Evolutionary conservation across 225 moss, liverwort and hornwort genomes (phyloP), one percentile per base, ranked within the genome.

Genomic region (Marchantia paleacea): DNA sequence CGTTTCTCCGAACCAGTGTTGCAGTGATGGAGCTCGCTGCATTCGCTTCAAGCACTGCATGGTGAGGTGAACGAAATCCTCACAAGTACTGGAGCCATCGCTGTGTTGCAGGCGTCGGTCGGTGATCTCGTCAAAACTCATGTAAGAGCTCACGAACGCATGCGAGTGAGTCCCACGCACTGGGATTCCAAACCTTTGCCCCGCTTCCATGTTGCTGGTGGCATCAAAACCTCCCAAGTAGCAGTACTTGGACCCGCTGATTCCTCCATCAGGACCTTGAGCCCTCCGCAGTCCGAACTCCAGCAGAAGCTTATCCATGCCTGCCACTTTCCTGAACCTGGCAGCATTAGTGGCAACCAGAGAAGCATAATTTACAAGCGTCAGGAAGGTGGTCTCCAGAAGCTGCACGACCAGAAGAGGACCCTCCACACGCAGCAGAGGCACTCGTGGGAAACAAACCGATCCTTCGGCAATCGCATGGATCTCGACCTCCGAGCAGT

Each of bases 261-360:
- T 92, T 51, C 92, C 96, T 78, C 94, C 96, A 84, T 96, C 96
- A 76, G 96, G 96, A 53, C 96, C 96, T 92, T 95, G 95, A 73
- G 95, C 95, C 74, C 95, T 90, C 70, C 95, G 78, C 79, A 95
- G 85, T 24, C 95, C 95, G 54, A 95, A 95, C 77, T 95, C 95
- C 7, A 95, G 89, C 51, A 95, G 83, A 73, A 91, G 65, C 76
- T 95, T 95, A 50, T 90, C 77, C 78, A 86, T 90, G 63, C 95
- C 93, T 72, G 90, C 95, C 73, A 95, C 95, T 70, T 90, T 84
- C 24, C 92, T 90, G 87, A 93, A 87, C 60, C 91, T 90, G 26
- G 95, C 93, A 39, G 95, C 93, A 82, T 95, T 93, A 62, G 95
- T 95, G 52, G 93, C 85, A 70, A 95, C 93, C 83, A 95, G 83